These are phyloP conservation scores for Macrocystidia cucumis DNA, from an alignment of 1,284 basidiomycete genomes.

Conservation along the genomic window DNA sequence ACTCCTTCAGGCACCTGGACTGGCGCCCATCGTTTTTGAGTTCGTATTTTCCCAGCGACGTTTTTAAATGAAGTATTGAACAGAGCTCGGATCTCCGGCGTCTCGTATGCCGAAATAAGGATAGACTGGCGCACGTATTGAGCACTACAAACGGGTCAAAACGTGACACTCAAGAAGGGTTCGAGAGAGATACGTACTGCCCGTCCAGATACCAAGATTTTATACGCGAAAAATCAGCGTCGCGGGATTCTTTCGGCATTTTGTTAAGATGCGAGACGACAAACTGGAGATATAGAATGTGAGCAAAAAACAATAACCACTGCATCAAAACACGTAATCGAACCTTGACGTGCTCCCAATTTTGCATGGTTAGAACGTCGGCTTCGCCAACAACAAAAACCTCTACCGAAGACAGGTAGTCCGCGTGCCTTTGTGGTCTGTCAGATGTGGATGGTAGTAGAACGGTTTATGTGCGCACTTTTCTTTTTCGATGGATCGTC, in stretches of 20 bases:
- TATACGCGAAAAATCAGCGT: constrained; percentile 93
- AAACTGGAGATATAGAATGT: constrained; percentile 63
- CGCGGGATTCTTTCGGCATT: constrained; percentile 87
- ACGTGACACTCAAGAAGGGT: not conserved
- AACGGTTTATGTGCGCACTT: constrained; percentile 41
- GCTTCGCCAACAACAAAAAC: constrained; percentile 90
- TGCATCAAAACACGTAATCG: constrained; percentile 10
- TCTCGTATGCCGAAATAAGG: constrained; percentile 84
- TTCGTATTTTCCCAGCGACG: constrained; percentile 75
- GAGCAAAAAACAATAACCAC: constrained; percentile 7
- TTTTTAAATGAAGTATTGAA: constrained; percentile 76
- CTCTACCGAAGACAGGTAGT: constrained; percentile 93
- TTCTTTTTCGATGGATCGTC: constrained; percentile 93
- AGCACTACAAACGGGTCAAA: not conserved
- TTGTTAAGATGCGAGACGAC: constrained; percentile 81
- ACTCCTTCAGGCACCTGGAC: constrained; percentile 75
- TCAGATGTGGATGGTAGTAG: constrained; percentile 2
- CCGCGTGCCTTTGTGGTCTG: constrained; percentile 50
- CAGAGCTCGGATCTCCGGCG: constrained; percentile 79
- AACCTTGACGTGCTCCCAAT: constrained; percentile 97
- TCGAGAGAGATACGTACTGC: constrained; percentile 46
- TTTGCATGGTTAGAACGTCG: constrained; percentile 95
- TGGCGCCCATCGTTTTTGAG: constrained; percentile 62
- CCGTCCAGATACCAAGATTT: constrained; percentile 98
- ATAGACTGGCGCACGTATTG: constrained; percentile 75